Evolutionary conservation across 164 flowering plant genomes (phyloP).

Genomic region (Protea cynaroides): DNA sequence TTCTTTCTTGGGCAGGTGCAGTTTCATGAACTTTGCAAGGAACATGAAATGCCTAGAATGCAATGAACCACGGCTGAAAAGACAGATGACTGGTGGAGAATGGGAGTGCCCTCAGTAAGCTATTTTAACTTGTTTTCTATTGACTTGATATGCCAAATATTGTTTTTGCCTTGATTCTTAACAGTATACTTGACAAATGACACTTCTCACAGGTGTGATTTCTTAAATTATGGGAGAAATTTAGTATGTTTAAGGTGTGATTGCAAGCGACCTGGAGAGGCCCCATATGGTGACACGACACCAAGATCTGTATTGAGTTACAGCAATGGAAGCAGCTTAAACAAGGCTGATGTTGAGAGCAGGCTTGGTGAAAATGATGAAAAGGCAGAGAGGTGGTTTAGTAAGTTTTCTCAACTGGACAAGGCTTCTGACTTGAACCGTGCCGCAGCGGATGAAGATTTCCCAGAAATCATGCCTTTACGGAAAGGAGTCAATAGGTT

Average conservation of each 20-base stretch:
- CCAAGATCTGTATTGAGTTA: slow-evolving; percentile 18
- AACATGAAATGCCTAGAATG: slow-evolving; percentile 84
- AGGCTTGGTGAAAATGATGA: slow-evolving; percentile 50
- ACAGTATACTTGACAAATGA: background rate
- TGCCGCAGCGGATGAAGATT: slow-evolving; percentile 51
- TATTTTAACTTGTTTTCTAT: too few relatives aligned
- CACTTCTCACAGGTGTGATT: slow-evolving; percentile 62
- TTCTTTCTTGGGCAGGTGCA: slow-evolving; percentile 53
- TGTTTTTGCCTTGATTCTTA: background rate
- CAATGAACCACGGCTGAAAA: slow-evolving; percentile 69
- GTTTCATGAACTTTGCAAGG: slow-evolving; percentile 89
- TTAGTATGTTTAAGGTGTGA: slow-evolving; percentile 81
- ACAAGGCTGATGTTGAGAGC: slow-evolving; percentile 30
- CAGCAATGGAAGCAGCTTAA: slow-evolving; percentile 19
- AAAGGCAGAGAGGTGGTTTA: slow-evolving; percentile 62
- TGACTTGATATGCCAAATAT: too few relatives aligned
- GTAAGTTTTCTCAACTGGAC: slow-evolving; percentile 57
- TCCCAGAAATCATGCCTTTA: slow-evolving; percentile 69
- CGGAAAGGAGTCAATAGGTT: slow-evolving; percentile 69
- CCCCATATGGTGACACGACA: slow-evolving; percentile 7
- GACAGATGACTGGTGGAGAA: slow-evolving; percentile 81
- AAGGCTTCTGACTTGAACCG: slow-evolving; percentile 35
- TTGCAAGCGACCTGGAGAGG: slow-evolving; percentile 52
- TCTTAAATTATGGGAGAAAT: slow-evolving; percentile 77
- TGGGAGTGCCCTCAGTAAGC: slow-evolving; percentile 99